phyloP scores from a whole-genome alignment of 129 eudicot genomes.

The Helianthus annuus region HanXRQr2.0-SUNRISE NC_035446.2:152742855-152743354 shows the following conservation, averaged over 20 bases:
- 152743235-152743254: slow-evolving; percentile 26
- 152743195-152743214: slow-evolving; percentile 20
- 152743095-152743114: slow-evolving; percentile 28
- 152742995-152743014: not conserved
- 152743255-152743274: not conserved
- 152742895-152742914: not conserved
- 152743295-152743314: slow-evolving; percentile 14
- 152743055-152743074: slow-evolving; percentile 13
- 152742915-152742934: not conserved
- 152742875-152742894: not conserved
- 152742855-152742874: not conserved
- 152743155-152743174: not conserved
- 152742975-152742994: slow-evolving; percentile 25
- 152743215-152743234: slow-evolving; percentile 15
- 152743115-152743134: slow-evolving; percentile 30
- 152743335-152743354: not conserved
- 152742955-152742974: slow-evolving; percentile 19
- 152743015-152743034: slow-evolving; percentile 25
- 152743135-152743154: slow-evolving; percentile 9
- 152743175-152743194: slow-evolving; percentile 16
- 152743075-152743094: slow-evolving; percentile 20
- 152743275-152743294: not conserved
- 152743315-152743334: slow-evolving; percentile 4
- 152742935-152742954: slow-evolving; percentile 16
- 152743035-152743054: slow-evolving; percentile 21